phyloP scores from a whole-genome alignment of 2,329 filamentous ascomycete genomes.

The Trichoderma koningii region DNA sequence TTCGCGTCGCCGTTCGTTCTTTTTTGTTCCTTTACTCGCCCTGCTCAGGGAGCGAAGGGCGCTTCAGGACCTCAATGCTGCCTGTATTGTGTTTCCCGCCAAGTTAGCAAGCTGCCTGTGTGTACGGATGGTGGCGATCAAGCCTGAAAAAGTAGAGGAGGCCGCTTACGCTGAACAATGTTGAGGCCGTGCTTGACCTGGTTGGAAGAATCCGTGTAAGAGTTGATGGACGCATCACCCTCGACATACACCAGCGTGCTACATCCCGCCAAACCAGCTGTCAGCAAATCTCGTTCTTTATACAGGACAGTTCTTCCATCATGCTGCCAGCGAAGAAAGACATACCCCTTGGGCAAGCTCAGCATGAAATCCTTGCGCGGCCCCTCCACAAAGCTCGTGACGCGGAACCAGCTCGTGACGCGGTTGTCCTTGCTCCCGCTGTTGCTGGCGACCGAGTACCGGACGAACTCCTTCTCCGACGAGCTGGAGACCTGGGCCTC shows the following conservation, averaged over 20 bases:
- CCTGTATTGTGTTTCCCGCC: constrained; percentile 37
- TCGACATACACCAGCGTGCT: constrained; percentile 83
- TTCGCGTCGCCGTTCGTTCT: neutral
- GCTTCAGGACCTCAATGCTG: constrained; percentile 50
- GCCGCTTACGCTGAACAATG: constrained; percentile 75
- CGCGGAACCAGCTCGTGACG: constrained; percentile 81
- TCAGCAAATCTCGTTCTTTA: neutral
- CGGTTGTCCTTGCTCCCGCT: constrained; percentile 68
- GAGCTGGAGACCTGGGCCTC: constrained; percentile 71
- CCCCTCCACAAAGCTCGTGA: constrained; percentile 74
- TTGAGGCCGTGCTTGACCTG: constrained; percentile 65
- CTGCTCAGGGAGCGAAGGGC: constrained; percentile 38
- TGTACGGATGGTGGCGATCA: neutral
- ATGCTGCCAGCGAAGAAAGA: constrained; percentile 33
- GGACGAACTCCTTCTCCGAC: constrained; percentile 69
- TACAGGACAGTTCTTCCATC: too few relatives aligned
- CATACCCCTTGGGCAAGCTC: constrained; percentile 81
- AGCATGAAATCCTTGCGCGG: constrained; percentile 70
- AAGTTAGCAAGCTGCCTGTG: neutral
- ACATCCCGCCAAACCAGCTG: neutral
- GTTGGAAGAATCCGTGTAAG: constrained; percentile 70
- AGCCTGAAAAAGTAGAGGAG: neutral
- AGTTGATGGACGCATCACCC: constrained; percentile 71
- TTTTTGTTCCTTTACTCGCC: constrained; percentile 28
- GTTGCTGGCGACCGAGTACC: constrained; percentile 74